Evolutionary conservation across 164 flowering plant species (phyloP).

Genomic region (Akebia trifoliata): DNA sequence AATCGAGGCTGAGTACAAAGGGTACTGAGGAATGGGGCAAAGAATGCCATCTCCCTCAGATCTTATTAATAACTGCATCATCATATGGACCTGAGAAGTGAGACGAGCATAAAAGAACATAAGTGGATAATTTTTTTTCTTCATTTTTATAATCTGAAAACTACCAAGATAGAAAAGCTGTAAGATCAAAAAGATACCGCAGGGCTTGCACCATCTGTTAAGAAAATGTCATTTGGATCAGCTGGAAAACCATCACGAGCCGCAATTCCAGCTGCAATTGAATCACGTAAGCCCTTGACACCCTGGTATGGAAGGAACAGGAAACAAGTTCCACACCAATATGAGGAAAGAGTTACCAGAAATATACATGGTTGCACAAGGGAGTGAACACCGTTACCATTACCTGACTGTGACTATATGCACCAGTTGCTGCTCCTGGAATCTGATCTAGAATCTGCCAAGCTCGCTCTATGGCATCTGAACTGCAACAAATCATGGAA

Average conservation of each 20-base stretch:
- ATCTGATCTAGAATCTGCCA: conserved; percentile 90
- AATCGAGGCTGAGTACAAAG: conserved; percentile 97
- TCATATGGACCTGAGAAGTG: conserved; percentile 87
- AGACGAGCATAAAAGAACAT: conserved; percentile 10
- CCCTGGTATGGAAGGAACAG: conserved; percentile 47
- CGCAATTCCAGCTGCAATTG: conserved; percentile 93
- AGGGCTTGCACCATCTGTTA: conserved; percentile 99
- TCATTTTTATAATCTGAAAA: too few species aligned
- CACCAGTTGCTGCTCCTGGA: conserved; percentile 97
- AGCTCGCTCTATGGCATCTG: conserved; percentile 85
- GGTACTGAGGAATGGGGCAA: conserved; percentile 98
- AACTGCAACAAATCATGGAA: conserved; percentile 37
- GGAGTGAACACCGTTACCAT: too few species aligned
- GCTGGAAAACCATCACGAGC: conserved; percentile 95
- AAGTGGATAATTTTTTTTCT: too few species aligned
- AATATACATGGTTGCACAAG: too few species aligned
- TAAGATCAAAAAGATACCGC: conserved; percentile 44
- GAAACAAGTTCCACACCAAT: too few species aligned
- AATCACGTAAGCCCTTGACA: conserved; percentile 83
- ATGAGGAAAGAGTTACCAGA: too few species aligned
- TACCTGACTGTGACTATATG: conserved; percentile 99
- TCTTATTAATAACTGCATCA: conserved; percentile 90
- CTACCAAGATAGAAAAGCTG: background rate
- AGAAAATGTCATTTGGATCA: conserved; percentile 85
- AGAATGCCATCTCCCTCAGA: conserved; percentile 91